Percentiles rank a stretch among this genome's conserved stretches.
These are phyloP conservation scores for Wickerhamomyces tratensis DNA, from an alignment of 805 yeast genomes.

Conservation along the genomic window DNA sequence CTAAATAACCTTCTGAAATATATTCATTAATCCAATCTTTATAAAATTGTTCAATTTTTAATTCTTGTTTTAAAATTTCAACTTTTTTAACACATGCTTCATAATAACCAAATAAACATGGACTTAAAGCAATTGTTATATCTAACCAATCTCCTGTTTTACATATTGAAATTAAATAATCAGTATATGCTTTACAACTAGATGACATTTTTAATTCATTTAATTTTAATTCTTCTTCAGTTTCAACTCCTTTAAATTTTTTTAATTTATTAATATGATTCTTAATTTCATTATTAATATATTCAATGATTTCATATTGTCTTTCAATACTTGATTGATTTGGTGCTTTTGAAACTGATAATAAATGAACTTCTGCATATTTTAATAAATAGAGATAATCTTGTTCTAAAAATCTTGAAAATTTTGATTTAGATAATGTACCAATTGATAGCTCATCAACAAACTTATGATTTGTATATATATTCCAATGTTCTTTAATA, in stretches of 20 bases:
- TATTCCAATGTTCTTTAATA: slow-evolving; percentile 45
- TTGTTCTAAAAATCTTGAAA: slow-evolving; percentile 41
- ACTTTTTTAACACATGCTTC: slow-evolving; percentile 34
- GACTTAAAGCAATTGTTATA: slow-evolving; percentile 59
- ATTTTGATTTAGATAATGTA: slow-evolving; percentile 36
- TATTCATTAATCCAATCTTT: slow-evolving; percentile 56
- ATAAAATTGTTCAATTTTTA: slow-evolving; percentile 12
- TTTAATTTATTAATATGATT: slow-evolving; percentile 44
- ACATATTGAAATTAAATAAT: slow-evolving; percentile 47
- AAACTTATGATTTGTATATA: slow-evolving; percentile 54
- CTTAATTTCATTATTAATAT: slow-evolving; percentile 44
- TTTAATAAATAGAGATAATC: slow-evolving; percentile 64
- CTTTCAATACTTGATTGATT: slow-evolving; percentile 38
- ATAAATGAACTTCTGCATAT: slow-evolving; percentile 56
- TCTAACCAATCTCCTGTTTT: slow-evolving; percentile 50
- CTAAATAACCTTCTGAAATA: slow-evolving; percentile 43
- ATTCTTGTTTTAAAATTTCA: slow-evolving; percentile 22
- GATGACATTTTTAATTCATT: too few relatives aligned
- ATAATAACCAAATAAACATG: slow-evolving; percentile 68
- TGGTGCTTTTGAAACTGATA: slow-evolving; percentile 57
- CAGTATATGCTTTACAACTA: slow-evolving; percentile 43
- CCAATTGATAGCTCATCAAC: slow-evolving; percentile 43
- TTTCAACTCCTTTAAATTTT: slow-evolving; percentile 25
- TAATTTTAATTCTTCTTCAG: slow-evolving; percentile 25
- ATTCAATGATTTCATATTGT: slow-evolving; percentile 39